Percentiles rank a stretch among this genome's conserved stretches.
phyloP scores from a whole-genome alignment of 306 rosid species.

The Leucaena leucocephala region DNA sequence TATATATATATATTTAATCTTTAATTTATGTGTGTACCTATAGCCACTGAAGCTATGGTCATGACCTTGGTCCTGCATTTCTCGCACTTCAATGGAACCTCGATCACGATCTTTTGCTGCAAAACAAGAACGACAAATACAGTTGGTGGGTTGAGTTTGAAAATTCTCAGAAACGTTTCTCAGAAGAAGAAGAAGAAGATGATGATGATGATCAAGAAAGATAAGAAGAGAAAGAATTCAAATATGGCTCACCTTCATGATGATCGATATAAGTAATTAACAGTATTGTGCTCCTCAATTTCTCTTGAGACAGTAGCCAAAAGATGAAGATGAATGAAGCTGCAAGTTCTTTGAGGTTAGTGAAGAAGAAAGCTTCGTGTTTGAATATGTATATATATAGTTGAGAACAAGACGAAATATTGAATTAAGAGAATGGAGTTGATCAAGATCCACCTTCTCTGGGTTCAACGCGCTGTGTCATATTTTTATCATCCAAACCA shows the following conservation, averaged over 20 bases:
- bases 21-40: conserved; percentile 34
- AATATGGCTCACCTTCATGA: conserved; percentile 3
- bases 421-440: not conserved
- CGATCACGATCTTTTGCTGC: conserved; percentile 59
- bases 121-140: not conserved
- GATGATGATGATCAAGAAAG: not conserved
- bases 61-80: conserved; percentile 47
- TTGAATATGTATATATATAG: not conserved
- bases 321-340: not conserved
- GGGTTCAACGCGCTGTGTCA: not conserved
- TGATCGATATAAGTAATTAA: not conserved
- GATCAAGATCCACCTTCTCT: conserved; percentile 1
- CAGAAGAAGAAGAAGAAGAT: not conserved
- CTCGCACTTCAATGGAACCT: conserved; percentile 45
- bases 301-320: not conserved
- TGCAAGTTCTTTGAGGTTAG: not conserved
- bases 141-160: not conserved
- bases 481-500: not conserved
- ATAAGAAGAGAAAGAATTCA: not conserved
- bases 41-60: conserved; percentile 41
- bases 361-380: not conserved
- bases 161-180: not conserved
- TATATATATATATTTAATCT: too few relatives aligned
- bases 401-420: not conserved
- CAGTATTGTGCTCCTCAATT: not conserved